Conservation (phyloP, 78 protist genomes). For the Polysphondylium violaceum region DNA sequence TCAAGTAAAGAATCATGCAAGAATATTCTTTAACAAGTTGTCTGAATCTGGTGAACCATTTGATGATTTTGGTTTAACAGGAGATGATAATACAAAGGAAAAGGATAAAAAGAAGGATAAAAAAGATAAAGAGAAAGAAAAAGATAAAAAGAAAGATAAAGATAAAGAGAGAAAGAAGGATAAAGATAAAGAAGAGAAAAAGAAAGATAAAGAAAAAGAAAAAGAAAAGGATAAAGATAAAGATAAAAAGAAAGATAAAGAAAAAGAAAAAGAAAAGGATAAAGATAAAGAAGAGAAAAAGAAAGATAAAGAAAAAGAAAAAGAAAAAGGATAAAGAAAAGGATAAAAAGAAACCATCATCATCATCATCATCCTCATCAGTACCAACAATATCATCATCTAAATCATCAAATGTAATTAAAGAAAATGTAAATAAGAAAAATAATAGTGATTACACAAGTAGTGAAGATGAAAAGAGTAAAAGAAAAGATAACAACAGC, state of each 20-base stretch:
- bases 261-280: background rate
- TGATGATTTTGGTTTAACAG: background rate
- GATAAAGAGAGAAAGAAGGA: background rate
- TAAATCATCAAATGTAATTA: background rate
- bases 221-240: no score
- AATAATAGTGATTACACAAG: constrained; percentile 2
- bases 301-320: background rate
- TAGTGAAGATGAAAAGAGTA: background rate
- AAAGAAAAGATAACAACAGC: background rate
- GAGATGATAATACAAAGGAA: background rate
- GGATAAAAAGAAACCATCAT: background rate
- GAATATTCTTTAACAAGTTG: constrained; percentile 21
- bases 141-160: background rate
- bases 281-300: background rate
- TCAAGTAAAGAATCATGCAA: constrained; percentile 56
- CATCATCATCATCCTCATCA: background rate
- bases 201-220: background rate
- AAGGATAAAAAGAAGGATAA: background rate
- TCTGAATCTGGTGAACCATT: background rate
- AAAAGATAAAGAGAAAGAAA: background rate
- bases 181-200: background rate
- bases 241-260: background rate
- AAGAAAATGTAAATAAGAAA: background rate
- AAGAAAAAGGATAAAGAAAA: background rate
- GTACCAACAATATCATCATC: background rate